A percentile compares a stretch with the other conserved stretches of the same genome.
Conservation (phyloP, 169 alveolate species). For the Toxoplasma gondii region DNA sequence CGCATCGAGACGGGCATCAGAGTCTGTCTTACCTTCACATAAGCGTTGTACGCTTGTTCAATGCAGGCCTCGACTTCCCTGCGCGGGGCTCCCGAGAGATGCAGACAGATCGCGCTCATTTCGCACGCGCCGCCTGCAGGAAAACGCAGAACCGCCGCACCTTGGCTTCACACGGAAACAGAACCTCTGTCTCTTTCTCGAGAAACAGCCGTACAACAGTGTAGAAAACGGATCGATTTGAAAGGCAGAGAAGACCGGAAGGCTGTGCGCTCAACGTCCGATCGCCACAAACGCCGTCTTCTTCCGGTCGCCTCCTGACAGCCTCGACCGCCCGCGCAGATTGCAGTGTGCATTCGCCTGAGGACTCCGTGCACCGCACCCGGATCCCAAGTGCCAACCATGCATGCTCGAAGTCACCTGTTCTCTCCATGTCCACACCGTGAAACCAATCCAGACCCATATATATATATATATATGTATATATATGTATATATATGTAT, state of each 20-base stretch:
- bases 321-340: too few species aligned
- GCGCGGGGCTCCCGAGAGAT: conserved; percentile 38
- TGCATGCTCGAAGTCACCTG: too few species aligned
- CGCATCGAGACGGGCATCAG: neutral
- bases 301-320: too few species aligned
- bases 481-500: neutral
- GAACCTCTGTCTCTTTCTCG: neutral
- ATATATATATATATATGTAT: neutral
- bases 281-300: too few species aligned
- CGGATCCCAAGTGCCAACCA: too few species aligned
- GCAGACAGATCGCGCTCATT: conserved; percentile 45
- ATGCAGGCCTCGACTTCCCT: conserved; percentile 51
- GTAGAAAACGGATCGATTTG: too few species aligned
- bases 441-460: neutral
- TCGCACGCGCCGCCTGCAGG: conserved; percentile 59
- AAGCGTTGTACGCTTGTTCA: conserved; percentile 58
- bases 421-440: too few species aligned
- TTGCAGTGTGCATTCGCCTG: too few species aligned
- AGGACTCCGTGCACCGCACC: too few species aligned
- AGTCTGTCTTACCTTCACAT: conserved; percentile 35
- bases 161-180: neutral
- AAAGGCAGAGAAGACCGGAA: too few species aligned
- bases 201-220: neutral
- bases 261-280: too few species aligned
- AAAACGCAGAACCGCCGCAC: neutral